Base-by-base conservation (phyloP, 768 basidiomycete genomes). In the Paxillus ammoniavirescens region DNA sequence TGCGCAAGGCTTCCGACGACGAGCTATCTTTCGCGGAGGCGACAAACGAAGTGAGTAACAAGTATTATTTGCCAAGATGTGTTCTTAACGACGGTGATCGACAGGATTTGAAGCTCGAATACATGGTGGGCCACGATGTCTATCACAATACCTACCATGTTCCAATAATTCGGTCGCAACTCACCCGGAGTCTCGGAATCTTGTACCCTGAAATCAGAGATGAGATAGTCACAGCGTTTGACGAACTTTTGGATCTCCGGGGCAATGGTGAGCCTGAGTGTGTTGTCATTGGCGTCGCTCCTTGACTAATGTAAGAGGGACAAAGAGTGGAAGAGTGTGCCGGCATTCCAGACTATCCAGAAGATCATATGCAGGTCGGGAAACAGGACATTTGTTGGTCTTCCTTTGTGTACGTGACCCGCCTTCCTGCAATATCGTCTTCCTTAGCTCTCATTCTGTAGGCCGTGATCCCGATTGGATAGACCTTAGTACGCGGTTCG, bases 1-100 rank as follows among this genome's bases (percentile, higher is more conserved):
- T 80, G 15, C 61, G 68, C 8, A 75, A 65, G 48, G 72, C 72
- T 15, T 65, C 73, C 0, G 75, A 78, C n/a, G 71, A 73, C 33
- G 60, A 63, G 14, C 55, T 81, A 10, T 76, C 73, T 14, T 62
- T 75, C 23, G 12, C 42, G 0, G 71, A 65, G 40, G 70, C 72
- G 1, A 50, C 56, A 7, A 56, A 48, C 13, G 72, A 77, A 36
- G 78, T 77, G 47, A 46, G 69, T 18, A 47, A n/a, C 46, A 17
- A 37, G 2, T 37, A 4, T 18, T 14, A 2, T 21, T 36, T 44
- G 21, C 15, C 18, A 36, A 8, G 6, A 14, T n/a, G 33, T 13
- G 26, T 23, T 2, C 28, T 52, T 17, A 52, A 4, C 49, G 1
- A 21, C 2, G 21, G 21, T 21, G 5, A 14, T 23, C 7, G 13